Evolutionary conservation across 805 yeast species (phyloP).

Genomic region (Spathaspora gorwiae): DNA sequence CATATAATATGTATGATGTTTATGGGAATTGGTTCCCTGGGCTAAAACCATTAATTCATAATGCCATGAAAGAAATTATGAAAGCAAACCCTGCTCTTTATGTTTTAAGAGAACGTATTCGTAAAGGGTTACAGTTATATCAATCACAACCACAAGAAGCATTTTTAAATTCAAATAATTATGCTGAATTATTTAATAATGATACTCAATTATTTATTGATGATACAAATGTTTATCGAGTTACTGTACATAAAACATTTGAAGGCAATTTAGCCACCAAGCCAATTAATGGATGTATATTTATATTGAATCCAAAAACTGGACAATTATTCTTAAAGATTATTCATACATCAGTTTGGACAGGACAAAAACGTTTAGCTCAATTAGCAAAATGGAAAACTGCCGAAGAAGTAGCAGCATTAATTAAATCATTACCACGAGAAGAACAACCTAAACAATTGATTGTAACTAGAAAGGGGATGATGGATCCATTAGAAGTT

Average conservation of each 20-base stretch:
- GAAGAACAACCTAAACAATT: conserved; percentile 95
- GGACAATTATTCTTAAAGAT: conserved; percentile 88
- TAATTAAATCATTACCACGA: conserved; percentile 79
- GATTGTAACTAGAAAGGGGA: conserved; percentile 84
- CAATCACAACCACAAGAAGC: conserved; percentile 94
- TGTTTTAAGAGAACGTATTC: conserved; percentile 86
- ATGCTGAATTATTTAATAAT: conserved; percentile 81
- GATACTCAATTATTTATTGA: conserved; percentile 85
- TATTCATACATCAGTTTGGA: conserved; percentile 92
- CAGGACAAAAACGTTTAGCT: conserved; percentile 91
- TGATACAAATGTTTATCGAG: conserved; percentile 92
- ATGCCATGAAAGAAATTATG: conserved; percentile 91
- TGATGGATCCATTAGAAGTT: conserved; percentile 91
- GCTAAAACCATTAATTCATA: conserved; percentile 80
- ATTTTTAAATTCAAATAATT: conserved; percentile 80
- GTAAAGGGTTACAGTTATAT: conserved; percentile 89
- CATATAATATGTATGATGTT: conserved; percentile 93
- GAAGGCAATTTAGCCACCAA: conserved; percentile 92
- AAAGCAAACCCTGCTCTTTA: conserved; percentile 89
- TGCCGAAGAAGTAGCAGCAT: conserved; percentile 94
- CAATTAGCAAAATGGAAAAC: conserved; percentile 97
- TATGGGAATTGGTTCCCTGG: conserved; percentile 99
- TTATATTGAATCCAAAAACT: conserved; percentile 82
- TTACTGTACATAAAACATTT: conserved; percentile 81
- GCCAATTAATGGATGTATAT: conserved; percentile 90